These are phyloP conservation scores for Acanthamoeba castellanii DNA, from an alignment of 208 protist genomes.

Conservation along the genomic window DNA sequence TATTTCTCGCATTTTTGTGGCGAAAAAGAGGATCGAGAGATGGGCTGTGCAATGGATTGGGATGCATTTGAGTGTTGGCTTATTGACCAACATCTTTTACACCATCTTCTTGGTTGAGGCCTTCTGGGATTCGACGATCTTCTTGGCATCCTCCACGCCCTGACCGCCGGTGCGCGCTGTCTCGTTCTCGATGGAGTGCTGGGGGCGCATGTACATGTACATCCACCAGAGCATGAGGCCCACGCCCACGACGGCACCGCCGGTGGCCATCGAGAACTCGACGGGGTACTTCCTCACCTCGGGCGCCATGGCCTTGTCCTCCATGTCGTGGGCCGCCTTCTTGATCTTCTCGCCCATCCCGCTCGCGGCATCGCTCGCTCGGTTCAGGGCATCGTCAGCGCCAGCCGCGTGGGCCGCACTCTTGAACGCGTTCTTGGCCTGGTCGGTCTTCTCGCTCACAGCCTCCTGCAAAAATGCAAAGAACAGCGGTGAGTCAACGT, in stretches of 20 bases:
- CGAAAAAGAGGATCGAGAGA: too few species aligned
- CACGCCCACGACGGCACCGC: not conserved
- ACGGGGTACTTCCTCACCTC: slow-evolving; percentile 36
- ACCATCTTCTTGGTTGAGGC: not conserved
- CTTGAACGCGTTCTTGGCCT: slow-evolving; percentile 16
- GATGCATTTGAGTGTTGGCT: too few species aligned
- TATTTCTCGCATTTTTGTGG: too few species aligned
- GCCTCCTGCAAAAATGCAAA: not conserved
- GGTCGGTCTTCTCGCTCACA: slow-evolving; percentile 11
- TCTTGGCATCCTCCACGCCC: slow-evolving; percentile 27
- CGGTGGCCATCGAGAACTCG: slow-evolving; percentile 47
- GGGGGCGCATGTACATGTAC: slow-evolving; percentile 1
- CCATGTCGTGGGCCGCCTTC: not conserved
- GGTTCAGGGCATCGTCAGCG: not conserved
- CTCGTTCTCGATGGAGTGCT: slow-evolving; percentile 1
- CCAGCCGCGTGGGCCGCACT: slow-evolving; percentile 15
- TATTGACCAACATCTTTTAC: too few species aligned
- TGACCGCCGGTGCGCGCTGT: not conserved
- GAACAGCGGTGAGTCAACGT: not conserved
- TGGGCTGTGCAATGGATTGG: too few species aligned
- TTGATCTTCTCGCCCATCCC: not conserved
- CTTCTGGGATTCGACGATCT: slow-evolving; percentile 23
- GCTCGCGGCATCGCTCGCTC: not conserved
- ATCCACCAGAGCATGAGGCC: slow-evolving; percentile 43
- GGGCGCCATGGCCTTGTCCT: slow-evolving; percentile 15